Percentiles rank a stretch among this genome's conserved stretches.
These are phyloP conservation scores for Trypanosoma congolense DNA, from an alignment of 208 protist genomes.

Conservation along the genomic window DNA sequence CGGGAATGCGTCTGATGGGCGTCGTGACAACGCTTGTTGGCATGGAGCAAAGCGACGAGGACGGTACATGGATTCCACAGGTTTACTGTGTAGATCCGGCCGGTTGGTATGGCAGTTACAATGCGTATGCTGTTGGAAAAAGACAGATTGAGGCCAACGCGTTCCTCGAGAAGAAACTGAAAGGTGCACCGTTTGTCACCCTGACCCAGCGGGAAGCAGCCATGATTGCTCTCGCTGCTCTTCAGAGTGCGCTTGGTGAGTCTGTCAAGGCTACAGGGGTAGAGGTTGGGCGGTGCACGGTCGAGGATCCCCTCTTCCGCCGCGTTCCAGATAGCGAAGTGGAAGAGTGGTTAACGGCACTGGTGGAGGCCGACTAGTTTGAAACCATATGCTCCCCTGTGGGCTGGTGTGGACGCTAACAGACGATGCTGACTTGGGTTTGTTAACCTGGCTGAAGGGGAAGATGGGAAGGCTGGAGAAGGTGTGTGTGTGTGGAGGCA, in stretches of 20 bases:
- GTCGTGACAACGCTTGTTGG: slow-evolving; percentile 91
- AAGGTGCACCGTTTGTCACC: slow-evolving; percentile 71
- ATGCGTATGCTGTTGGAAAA: slow-evolving; percentile 87
- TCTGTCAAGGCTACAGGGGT: slow-evolving; percentile 74
- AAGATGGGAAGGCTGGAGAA: too few relatives aligned
- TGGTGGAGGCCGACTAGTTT: slow-evolving; percentile 79
- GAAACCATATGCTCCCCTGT: too few relatives aligned
- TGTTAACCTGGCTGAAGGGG: too few relatives aligned
- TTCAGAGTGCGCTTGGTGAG: slow-evolving; percentile 72
- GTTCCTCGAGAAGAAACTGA: slow-evolving; percentile 96
- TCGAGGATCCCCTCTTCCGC: slow-evolving; percentile 33
- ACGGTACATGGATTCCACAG: slow-evolving; percentile 73
- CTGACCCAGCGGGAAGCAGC: slow-evolving; percentile 73
- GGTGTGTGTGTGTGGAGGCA: too few relatives aligned
- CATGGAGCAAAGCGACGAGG: slow-evolving; percentile 90
- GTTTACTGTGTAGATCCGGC: slow-evolving; percentile 95
- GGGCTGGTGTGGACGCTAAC: too few relatives aligned
- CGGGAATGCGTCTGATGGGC: slow-evolving; percentile 93
- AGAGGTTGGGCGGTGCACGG: slow-evolving; percentile 73
- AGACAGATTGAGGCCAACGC: slow-evolving; percentile 96
- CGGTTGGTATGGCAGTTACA: slow-evolving; percentile 90
- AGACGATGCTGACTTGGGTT: too few relatives aligned
- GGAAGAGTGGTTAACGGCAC: slow-evolving; percentile 84
- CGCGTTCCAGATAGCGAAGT: slow-evolving; percentile 63
- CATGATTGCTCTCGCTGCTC: slow-evolving; percentile 75